phyloP scores from a whole-genome alignment of 2,329 filamentous ascomycete genomes.

The Davidsoniella eucalypti region DNA sequence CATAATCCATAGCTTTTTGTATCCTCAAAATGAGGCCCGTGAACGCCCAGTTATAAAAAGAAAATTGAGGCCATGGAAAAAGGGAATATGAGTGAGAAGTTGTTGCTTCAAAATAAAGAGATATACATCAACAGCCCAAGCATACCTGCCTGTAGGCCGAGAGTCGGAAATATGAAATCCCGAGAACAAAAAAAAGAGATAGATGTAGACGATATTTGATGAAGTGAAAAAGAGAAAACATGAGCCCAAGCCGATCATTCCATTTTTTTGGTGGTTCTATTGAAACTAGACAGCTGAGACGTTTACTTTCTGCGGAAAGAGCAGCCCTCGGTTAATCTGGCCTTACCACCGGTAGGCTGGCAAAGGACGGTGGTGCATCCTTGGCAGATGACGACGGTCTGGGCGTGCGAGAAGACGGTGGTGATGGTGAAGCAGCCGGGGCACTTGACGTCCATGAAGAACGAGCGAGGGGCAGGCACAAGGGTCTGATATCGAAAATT shows the following conservation, averaged over 20 bases:
- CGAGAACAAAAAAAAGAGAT: slow-evolving; percentile 27
- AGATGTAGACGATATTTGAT: slow-evolving; percentile 18
- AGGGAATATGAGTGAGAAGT: not conserved
- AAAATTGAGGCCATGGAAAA: too few species aligned
- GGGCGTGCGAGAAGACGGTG: slow-evolving; percentile 99
- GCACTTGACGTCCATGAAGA: slow-evolving; percentile 99
- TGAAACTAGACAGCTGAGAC: slow-evolving; percentile 19
- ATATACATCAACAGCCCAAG: slow-evolving; percentile 23
- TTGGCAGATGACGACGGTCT: slow-evolving; percentile 99
- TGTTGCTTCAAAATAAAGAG: not conserved
- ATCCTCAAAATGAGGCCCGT: too few species aligned
- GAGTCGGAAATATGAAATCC: not conserved
- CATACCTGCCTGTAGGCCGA: slow-evolving; percentile 9
- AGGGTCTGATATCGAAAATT: slow-evolving; percentile 44
- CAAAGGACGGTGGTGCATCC: slow-evolving; percentile 99
- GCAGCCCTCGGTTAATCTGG: slow-evolving; percentile 97
- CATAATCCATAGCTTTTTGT: too few species aligned
- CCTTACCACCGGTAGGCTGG: slow-evolving; percentile 99
- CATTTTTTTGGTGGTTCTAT: slow-evolving; percentile 14
- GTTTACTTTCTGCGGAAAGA: slow-evolving; percentile 99
- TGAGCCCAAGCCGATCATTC: slow-evolving; percentile 14
- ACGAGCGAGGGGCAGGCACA: slow-evolving; percentile 90
- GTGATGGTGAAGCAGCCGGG: slow-evolving; percentile 99
- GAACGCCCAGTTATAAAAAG: too few species aligned
- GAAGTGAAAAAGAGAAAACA: slow-evolving; percentile 8